Evolutionary conservation across 2,329 filamentous ascomycete species (phyloP).

Genomic region (Colletotrichum karsti): DNA sequence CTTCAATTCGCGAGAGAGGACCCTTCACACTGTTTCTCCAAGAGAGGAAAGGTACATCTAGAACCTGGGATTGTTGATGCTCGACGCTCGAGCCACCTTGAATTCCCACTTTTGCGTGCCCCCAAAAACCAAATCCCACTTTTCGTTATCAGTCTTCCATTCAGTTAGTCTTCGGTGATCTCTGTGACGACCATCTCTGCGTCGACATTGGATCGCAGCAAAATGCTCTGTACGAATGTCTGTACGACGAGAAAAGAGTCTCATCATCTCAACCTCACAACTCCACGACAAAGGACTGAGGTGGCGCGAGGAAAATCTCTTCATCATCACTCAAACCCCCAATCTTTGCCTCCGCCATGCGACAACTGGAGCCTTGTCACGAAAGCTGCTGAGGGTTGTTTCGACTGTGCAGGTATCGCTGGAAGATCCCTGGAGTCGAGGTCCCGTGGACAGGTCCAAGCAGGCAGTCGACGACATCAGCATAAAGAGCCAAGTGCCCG

Average conservation of each 20-base stretch:
- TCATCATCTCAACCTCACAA: not conserved
- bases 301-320: not conserved
- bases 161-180: slow-evolving; percentile 11
- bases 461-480: slow-evolving; percentile 1
- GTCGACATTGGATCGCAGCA: not conserved
- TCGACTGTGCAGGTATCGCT: slow-evolving; percentile 15
- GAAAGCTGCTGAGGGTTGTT: slow-evolving; percentile 1
- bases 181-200: not conserved
- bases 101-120: slow-evolving; percentile 10
- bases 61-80: not conserved
- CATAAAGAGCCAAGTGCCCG: not conserved
- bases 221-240: too few relatives aligned
- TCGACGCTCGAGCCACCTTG: slow-evolving; percentile 1
- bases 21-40: too few relatives aligned
- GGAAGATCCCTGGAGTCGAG: slow-evolving; percentile 20
- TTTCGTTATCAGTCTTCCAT: slow-evolving; percentile 24
- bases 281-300: not conserved
- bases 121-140: slow-evolving; percentile 12
- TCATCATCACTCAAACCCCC: not conserved
- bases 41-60: too few relatives aligned
- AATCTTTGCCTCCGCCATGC: slow-evolving; percentile 2
- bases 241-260: too few relatives aligned
- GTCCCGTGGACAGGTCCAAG: slow-evolving; percentile 17
- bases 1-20: too few relatives aligned
- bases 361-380: slow-evolving; percentile 3